These are phyloP conservation scores for Pharus latifolius DNA, from an alignment of 176 grass and related monocot genomes.

Conservation along the genomic window DNA sequence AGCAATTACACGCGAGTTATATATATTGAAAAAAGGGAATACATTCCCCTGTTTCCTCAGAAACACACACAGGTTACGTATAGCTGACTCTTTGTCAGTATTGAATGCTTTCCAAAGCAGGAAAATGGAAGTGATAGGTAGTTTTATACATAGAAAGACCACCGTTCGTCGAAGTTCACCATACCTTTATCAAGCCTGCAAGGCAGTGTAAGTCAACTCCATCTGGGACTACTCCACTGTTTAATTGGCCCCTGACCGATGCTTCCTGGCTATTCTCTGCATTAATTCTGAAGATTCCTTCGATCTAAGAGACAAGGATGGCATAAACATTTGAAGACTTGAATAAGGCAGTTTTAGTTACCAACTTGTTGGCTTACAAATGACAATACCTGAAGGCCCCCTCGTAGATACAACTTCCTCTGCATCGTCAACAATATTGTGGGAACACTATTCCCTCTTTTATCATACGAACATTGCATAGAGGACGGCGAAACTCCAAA, in stretches of 20 bases:
- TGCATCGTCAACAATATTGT: conserved; percentile 82
- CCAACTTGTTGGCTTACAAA: neutral
- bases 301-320: conserved; percentile 44
- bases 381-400: conserved; percentile 66
- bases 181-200: conserved; percentile 92
- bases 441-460: conserved; percentile 79
- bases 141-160: neutral
- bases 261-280: conserved; percentile 77
- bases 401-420: conserved; percentile 50
- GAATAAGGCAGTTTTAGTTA: neutral
- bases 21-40: neutral
- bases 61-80: neutral
- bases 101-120: neutral
- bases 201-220: conserved; percentile 81
- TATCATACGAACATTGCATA: conserved; percentile 89
- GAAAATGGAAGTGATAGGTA: neutral
- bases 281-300: conserved; percentile 97
- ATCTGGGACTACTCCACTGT: conserved; percentile 66
- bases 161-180: neutral
- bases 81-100: neutral
- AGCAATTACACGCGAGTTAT: too few species aligned
- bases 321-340: neutral
- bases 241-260: conserved; percentile 62
- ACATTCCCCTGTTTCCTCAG: too few species aligned
- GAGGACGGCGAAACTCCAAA: conserved; percentile 87